Conservation (phyloP, 2,329 filamentous ascomycete genomes). For the Talaromyces marneffei region DNA sequence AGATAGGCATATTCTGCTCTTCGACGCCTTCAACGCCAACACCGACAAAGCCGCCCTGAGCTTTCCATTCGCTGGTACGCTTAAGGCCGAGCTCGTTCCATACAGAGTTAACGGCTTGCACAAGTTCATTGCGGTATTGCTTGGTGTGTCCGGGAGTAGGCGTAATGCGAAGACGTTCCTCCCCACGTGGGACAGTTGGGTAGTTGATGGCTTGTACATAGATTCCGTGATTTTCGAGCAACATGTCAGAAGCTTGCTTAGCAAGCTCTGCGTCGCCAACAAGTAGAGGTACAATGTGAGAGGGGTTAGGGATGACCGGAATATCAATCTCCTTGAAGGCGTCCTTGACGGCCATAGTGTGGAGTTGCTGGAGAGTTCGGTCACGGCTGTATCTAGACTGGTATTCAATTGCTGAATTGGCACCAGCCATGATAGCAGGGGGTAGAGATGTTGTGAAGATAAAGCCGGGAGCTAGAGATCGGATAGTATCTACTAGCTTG, state of each 20-base stretch:
- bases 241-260: constrained; percentile 84
- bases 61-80: constrained; percentile 86
- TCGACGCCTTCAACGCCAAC: constrained; percentile 67
- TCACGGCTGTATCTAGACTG: constrained; percentile 81
- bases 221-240: constrained; percentile 83
- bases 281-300: constrained; percentile 88
- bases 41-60: constrained; percentile 86
- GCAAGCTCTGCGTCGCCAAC: constrained; percentile 92
- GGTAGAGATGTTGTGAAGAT: constrained; percentile 98
- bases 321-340: constrained; percentile 73
- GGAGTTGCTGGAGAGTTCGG: constrained; percentile 85
- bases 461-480: constrained; percentile 91
- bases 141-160: constrained; percentile 88
- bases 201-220: constrained; percentile 99
- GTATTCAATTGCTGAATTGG: constrained; percentile 85
- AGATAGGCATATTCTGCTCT: constrained; percentile 65
- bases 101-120: constrained; percentile 76
- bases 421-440: constrained; percentile 94
- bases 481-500: constrained; percentile 83
- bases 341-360: constrained; percentile 91
- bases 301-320: constrained; percentile 95
- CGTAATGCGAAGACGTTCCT: constrained; percentile 92
- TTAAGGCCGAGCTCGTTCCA: constrained; percentile 87
- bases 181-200: constrained; percentile 94
- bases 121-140: constrained; percentile 78